Conservation (phyloP, 345 rosid species). For the Eucalyptus guilfoylei region DNA sequence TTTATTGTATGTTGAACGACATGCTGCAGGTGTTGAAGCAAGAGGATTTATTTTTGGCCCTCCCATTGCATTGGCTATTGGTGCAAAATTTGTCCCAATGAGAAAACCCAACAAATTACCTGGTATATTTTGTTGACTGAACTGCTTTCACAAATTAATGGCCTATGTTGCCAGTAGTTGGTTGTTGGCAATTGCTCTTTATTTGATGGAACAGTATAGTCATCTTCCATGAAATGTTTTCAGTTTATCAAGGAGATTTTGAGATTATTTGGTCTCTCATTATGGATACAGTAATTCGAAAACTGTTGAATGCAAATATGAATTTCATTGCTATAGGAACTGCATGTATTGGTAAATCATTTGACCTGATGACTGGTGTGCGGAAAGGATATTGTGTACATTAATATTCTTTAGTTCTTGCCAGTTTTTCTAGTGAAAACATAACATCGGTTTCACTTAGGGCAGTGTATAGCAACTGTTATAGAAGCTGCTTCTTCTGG, state of each 20-base stretch:
- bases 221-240: not conserved
- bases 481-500: not conserved
- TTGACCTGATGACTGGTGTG: not conserved
- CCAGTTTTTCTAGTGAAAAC: not conserved
- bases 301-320: not conserved
- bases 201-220: not conserved
- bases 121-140: constrained; percentile 24
- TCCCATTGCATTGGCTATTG: constrained; percentile 97
- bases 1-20: not conserved
- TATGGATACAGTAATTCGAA: not conserved
- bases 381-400: not conserved
- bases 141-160: not conserved
- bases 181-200: not conserved
- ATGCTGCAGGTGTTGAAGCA: constrained; percentile 77
- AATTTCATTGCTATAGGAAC: not conserved
- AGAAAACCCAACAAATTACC: constrained; percentile 97
- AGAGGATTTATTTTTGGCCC: constrained; percentile 99
- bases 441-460: not conserved
- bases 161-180: not conserved
- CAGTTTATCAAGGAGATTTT: not conserved
- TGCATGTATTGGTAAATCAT: not conserved
- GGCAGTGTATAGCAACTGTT: not conserved
- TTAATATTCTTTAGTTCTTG: not conserved
- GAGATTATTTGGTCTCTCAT: not conserved
- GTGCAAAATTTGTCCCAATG: constrained; percentile 97